These are phyloP conservation scores for Fragaria nilgerrensis DNA, from an alignment of 306 rosid genomes.

Conservation along the genomic window DNA sequence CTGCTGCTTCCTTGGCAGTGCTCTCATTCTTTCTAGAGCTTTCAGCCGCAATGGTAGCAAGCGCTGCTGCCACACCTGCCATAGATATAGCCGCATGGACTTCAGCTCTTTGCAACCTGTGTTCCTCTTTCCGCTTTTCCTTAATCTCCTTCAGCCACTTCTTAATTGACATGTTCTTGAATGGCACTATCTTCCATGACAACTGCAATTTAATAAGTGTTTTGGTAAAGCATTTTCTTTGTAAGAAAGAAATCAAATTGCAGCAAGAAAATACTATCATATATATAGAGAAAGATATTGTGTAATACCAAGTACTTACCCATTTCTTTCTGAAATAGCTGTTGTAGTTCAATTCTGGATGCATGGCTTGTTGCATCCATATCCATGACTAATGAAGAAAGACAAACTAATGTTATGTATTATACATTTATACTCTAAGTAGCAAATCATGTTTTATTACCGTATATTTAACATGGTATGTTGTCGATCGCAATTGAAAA, in stretches of 20 bases:
- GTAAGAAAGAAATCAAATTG: background rate
- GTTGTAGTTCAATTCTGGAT: slow-evolving; percentile 89
- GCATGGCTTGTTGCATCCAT: slow-evolving; percentile 99
- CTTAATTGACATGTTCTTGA: slow-evolving; percentile 68
- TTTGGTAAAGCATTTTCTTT: slow-evolving; percentile 1
- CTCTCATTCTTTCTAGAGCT: slow-evolving; percentile 39
- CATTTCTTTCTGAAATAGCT: slow-evolving; percentile 76
- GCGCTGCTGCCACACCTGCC: slow-evolving; percentile 95
- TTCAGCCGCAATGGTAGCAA: slow-evolving; percentile 78
- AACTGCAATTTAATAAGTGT: slow-evolving; percentile 41
- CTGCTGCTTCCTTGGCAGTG: slow-evolving; percentile 60
- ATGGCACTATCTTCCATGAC: slow-evolving; percentile 80
- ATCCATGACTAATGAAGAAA: slow-evolving; percentile 65
- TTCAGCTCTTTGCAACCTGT: slow-evolving; percentile 75
- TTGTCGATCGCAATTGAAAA: background rate
- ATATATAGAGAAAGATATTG: background rate
- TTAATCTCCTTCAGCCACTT: slow-evolving; percentile 87
- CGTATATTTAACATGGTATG: background rate
- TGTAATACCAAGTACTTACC: slow-evolving; percentile 38
- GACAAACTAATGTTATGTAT: background rate
- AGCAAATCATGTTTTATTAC: background rate
- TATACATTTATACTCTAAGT: no score
- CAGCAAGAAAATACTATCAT: background rate
- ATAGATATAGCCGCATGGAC: slow-evolving; percentile 91
- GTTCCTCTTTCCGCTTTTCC: slow-evolving; percentile 65